These are phyloP conservation scores for Leucocoprinus leucothites DNA, from an alignment of 768 basidiomycete genomes.

Conservation along the genomic window DNA sequence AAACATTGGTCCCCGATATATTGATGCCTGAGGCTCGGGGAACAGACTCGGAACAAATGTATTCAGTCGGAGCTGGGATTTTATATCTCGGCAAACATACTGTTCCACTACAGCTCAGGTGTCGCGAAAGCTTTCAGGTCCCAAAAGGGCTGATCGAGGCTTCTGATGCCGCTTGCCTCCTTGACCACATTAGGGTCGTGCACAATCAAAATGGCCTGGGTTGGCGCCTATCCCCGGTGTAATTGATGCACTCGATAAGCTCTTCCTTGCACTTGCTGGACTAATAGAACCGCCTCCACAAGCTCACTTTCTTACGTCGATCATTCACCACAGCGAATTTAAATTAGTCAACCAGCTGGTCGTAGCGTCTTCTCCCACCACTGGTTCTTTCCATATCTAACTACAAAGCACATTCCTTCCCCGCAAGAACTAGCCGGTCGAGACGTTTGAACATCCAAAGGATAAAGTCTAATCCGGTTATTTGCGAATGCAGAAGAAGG, in stretches of 20 bases:
- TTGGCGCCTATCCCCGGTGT: background rate
- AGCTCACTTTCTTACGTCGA: slow-evolving; percentile 12
- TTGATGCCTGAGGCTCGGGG: too few relatives aligned
- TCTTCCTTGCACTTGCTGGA: background rate
- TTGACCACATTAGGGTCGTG: too few relatives aligned
- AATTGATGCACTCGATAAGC: background rate
- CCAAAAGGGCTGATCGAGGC: slow-evolving; percentile 3
- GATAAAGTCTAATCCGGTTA: background rate
- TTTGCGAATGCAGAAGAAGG: background rate
- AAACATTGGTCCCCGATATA: background rate
- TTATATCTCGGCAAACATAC: background rate
- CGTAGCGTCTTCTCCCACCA: background rate
- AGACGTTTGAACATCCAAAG: background rate
- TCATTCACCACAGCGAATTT: background rate
- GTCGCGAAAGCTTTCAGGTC: background rate
- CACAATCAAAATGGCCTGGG: too few relatives aligned
- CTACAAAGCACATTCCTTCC: background rate
- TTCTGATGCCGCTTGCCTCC: slow-evolving; percentile 3
- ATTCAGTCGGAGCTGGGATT: slow-evolving; percentile 8
- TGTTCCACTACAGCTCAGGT: too few relatives aligned
- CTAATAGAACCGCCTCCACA: background rate
- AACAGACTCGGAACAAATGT: too few relatives aligned
- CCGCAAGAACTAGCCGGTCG: background rate
- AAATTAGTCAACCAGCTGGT: background rate
- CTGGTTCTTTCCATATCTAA: background rate